Evolutionary conservation across 73 alveolate species (phyloP), one percentile per base, ranked within the genome.

Genomic region (Paramecium octaurelia): DNA sequence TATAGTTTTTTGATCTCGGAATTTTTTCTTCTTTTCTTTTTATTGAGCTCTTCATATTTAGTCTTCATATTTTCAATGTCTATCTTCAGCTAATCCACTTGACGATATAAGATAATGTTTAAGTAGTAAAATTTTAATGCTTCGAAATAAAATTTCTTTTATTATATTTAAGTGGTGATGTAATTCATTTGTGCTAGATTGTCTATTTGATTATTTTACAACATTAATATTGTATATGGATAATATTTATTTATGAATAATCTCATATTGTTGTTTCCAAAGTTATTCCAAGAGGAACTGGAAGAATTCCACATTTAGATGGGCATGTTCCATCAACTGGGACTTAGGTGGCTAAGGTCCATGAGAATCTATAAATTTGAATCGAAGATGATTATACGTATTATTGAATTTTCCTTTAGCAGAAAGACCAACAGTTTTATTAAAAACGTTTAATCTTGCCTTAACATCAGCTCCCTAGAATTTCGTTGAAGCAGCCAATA

Each of bases 261-360:
- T 64, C 84, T 80, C 91, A 80, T 23, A 80, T 35, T 42, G 91
- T 80, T 80, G 91, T 80, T 80, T 80, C 91, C 34, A 80, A 80
- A 44, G 91, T 80, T 59, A 80, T 43, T 24, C 91, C 91, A n/a
- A 80, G 18, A 38, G 91, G 91, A 31, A 80, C 20, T 21, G 91
- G 91, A 31, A 80, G 57, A 14, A 42, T 8, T 42, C 91, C 91
- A 20, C 35, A 18, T 20, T 48, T 18, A 20, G 48, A 8, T 43
- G 91, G 91, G 6, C n/a, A 4, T 44, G 24, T 20, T 80, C 91
- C 91, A 80, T 80, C 50, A 21, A 80, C 54, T 40, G 91, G 91
- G 1, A 80, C 46, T 80, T 40, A 18, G 46, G 91, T 48, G 24
- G 76, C 57, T 24, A 80, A 35, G 1, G 87, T 38, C 87, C 87